A percentile compares a stretch with the other conserved stretches of the same genome.
phyloP scores from a whole-genome alignment of 495 filamentous ascomycete species.

The Aspergillus taichungensis region DNA sequence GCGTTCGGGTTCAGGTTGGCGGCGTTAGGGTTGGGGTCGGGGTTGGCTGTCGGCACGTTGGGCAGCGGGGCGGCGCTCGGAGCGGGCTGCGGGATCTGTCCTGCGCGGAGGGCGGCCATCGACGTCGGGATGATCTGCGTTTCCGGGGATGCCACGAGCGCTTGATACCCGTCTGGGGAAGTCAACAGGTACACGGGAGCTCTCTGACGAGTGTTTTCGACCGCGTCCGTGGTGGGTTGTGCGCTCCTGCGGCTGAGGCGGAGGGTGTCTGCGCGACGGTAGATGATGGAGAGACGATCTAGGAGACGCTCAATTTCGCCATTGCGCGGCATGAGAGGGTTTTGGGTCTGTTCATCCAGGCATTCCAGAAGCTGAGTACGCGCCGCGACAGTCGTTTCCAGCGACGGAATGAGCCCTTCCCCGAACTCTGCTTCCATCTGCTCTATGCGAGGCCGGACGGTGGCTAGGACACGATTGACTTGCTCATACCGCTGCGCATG shows the following conservation, averaged over 20 bases:
- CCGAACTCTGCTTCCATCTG: too few relatives aligned
- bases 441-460: too few relatives aligned
- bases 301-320: too few relatives aligned
- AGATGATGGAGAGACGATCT: too few relatives aligned
- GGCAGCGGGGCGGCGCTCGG: conserved; percentile 1
- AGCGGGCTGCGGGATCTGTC: not conserved
- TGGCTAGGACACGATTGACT: too few relatives aligned
- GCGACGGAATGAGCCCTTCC: too few relatives aligned
- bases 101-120: conserved; percentile 8
- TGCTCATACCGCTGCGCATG: too few relatives aligned
- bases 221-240: not conserved
- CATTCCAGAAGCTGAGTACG: too few relatives aligned
- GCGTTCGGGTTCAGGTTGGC: conserved; percentile 18
- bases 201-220: not conserved
- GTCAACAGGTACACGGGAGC: conserved; percentile 50
- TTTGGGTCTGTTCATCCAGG: too few relatives aligned
- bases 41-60: not conserved
- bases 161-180: conserved; percentile 52
- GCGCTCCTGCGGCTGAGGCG: conserved; percentile 1
- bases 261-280: not conserved
- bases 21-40: conserved; percentile 15
- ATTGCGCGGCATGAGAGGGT: too few relatives aligned
- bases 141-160: conserved; percentile 41
- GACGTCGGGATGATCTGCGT: conserved; percentile 39
- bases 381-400: too few relatives aligned